phyloP scores from a whole-genome alignment of 2,329 filamentous ascomycete genomes.

The Zymoseptoria crescenta region DNA sequence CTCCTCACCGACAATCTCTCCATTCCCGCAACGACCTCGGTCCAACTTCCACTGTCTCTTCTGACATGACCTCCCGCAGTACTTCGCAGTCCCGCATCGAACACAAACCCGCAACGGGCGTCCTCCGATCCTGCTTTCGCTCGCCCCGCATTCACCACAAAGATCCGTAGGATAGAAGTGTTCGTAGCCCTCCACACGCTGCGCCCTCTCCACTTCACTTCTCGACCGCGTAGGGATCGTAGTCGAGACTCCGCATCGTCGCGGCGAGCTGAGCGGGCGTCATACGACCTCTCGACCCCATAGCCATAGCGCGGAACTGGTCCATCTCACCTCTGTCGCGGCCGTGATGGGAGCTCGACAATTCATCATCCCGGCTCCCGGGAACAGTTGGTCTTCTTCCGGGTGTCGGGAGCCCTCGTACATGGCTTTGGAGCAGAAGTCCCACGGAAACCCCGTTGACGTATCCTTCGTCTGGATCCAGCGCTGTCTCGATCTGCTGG shows the following conservation, averaged over 20 bases:
- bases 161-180: neutral
- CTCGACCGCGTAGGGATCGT: neutral
- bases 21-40: neutral
- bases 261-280: neutral
- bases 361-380: neutral
- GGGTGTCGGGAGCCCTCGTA: neutral
- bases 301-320: neutral
- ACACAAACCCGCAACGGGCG: neutral
- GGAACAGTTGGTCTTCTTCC: neutral
- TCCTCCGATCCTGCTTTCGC: neutral
- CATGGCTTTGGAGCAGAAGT: neutral
- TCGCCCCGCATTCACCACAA: neutral
- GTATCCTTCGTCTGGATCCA: constrained; percentile 2
- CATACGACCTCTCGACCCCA: neutral
- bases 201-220: neutral
- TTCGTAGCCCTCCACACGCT: neutral
- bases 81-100: neutral
- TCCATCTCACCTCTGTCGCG: neutral
- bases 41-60: neutral
- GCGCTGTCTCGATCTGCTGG: neutral
- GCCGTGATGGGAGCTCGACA: neutral
- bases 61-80: neutral
- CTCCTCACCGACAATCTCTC: neutral
- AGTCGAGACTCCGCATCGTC: neutral
- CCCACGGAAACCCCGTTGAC: constrained; percentile 1